A percentile compares a stretch with the other conserved stretches of the same genome.
These are phyloP conservation scores for Dendrocalamus latiflorus DNA, from an alignment of 202 grass and related monocot genomes.

Conservation along the genomic window DNA sequence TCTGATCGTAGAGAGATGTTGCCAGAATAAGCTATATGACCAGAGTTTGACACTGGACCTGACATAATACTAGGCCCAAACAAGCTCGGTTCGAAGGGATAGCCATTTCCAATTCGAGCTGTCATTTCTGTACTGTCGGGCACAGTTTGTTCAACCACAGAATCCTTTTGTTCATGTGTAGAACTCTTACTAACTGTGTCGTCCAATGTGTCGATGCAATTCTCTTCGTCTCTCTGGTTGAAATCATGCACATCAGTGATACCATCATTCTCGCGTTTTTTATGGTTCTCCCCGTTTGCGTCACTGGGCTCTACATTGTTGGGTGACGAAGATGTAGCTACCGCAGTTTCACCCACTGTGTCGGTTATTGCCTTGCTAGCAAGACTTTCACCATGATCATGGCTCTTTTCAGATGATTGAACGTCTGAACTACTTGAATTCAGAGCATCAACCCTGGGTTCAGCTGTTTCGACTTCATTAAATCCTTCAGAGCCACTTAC, in stretches of 20 bases:
- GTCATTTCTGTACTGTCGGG: slow-evolving; percentile 1
- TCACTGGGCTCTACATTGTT: not conserved
- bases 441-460: not conserved
- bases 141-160: not conserved
- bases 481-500: not conserved
- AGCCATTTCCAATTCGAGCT: not conserved
- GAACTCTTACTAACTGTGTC: not conserved
- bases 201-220: not conserved
- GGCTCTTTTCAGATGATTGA: slow-evolving; percentile 19
- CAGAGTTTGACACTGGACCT: slow-evolving; percentile 46
- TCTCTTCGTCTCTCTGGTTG: slow-evolving; percentile 11
- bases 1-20: slow-evolving; percentile 81
- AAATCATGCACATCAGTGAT: not conserved
- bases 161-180: not conserved
- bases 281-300: slow-evolving; percentile 7
- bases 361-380: not conserved
- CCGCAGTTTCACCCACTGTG: not conserved
- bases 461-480: slow-evolving; percentile 5
- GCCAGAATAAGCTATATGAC: slow-evolving; percentile 71
- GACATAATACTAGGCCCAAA: too few relatives aligned
- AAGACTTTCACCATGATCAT: not conserved
- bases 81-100: too few relatives aligned
- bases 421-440: slow-evolving; percentile 7
- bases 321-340: not conserved
- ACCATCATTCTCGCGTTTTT: not conserved